These are phyloP conservation scores for Lactarius quietus DNA, from an alignment of 768 basidiomycete genomes.

Conservation along the genomic window DNA sequence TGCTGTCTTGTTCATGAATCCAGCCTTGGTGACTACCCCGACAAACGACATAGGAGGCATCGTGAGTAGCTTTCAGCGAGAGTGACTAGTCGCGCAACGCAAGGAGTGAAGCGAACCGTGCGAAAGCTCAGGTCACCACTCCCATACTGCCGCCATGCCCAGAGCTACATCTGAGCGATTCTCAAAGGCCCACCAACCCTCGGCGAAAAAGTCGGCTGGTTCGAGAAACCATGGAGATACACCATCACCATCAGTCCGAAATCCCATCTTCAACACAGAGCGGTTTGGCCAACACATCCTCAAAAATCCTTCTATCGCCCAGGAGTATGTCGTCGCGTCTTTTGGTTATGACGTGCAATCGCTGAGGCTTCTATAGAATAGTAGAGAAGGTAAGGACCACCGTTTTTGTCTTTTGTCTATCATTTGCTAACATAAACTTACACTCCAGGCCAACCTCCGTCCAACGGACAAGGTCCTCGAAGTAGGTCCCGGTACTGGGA, in stretches of 20 bases:
- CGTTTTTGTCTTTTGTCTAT: not conserved
- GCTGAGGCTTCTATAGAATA: slow-evolving; percentile 18
- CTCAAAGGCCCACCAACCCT: slow-evolving; percentile 58
- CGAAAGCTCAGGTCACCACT: not conserved
- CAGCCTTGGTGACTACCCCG: slow-evolving; percentile 75
- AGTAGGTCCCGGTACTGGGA: slow-evolving; percentile 97
- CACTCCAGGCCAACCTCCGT: slow-evolving; percentile 73
- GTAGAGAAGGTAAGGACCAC: slow-evolving; percentile 47
- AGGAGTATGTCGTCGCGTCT: slow-evolving; percentile 55
- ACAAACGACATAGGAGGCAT: slow-evolving; percentile 80
- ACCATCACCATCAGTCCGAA: slow-evolving; percentile 48
- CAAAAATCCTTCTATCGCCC: slow-evolving; percentile 87
- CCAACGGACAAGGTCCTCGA: slow-evolving; percentile 96
- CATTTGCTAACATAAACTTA: not conserved
- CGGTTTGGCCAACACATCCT: slow-evolving; percentile 97
- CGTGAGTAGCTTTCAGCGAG: slow-evolving; percentile 10
- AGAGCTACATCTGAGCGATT: slow-evolving; percentile 18
- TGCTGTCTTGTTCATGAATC: slow-evolving; percentile 80
- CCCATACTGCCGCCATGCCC: slow-evolving; percentile 12
- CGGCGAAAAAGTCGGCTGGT: slow-evolving; percentile 47
- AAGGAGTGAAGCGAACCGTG: not conserved
- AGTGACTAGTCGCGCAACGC: not conserved
- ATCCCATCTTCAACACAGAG: slow-evolving; percentile 92
- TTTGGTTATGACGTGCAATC: slow-evolving; percentile 6
- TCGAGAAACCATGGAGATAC: slow-evolving; percentile 40